phyloP scores from a whole-genome alignment of 106 monocot species.

The Phalaenopsis aphrodite region DNA sequence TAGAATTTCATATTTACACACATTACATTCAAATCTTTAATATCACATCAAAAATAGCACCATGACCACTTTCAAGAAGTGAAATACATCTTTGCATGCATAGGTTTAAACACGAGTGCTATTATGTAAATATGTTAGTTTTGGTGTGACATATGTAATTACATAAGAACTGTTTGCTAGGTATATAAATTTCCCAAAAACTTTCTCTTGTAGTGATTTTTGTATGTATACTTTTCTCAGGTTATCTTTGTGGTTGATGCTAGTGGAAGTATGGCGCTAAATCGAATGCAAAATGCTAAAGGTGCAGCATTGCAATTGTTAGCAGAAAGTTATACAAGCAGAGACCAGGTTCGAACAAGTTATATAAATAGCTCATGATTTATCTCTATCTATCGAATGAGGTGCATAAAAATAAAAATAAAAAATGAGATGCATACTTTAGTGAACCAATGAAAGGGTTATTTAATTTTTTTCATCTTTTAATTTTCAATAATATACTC shows the following conservation, averaged over 20 bases:
- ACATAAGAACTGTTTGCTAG: too few species aligned
- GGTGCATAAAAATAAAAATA: neutral
- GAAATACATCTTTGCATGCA: too few species aligned
- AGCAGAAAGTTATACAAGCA: constrained; percentile 97
- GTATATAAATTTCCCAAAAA: too few species aligned
- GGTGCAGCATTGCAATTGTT: constrained; percentile 91
- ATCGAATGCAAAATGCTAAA: constrained; percentile 99
- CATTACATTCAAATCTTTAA: too few species aligned
- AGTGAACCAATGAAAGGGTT: neutral
- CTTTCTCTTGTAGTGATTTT: neutral
- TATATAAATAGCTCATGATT: neutral
- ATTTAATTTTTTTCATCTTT: neutral
- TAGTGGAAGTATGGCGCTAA: constrained; percentile 99
- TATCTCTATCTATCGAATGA: neutral
- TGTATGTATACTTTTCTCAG: constrained; percentile 24
- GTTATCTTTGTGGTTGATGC: constrained; percentile 98
- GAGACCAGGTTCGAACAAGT: constrained; percentile 69
- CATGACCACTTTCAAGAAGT: too few species aligned
- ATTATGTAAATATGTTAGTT: too few species aligned
- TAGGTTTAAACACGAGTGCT: too few species aligned
- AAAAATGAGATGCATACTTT: neutral
- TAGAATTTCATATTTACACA: too few species aligned
- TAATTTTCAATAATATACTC: too few species aligned
- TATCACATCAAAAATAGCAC: too few species aligned
- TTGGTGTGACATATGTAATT: too few species aligned